phyloP scores from a whole-genome alignment of 768 basidiomycete genomes.

The Tephrocybe sp. region DNA sequence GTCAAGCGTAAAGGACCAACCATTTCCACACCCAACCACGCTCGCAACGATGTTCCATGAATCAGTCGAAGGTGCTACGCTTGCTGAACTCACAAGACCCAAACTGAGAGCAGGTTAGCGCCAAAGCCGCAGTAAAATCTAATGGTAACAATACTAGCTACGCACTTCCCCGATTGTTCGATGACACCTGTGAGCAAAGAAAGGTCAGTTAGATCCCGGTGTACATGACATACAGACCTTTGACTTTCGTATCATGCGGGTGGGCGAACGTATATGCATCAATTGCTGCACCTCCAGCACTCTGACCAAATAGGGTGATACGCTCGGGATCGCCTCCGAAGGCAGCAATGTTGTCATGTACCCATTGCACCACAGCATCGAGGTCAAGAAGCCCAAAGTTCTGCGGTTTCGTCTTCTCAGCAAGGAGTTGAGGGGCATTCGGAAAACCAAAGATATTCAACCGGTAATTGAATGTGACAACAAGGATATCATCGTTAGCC shows the following conservation, averaged over 20 bases:
- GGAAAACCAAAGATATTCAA: constrained; percentile 40
- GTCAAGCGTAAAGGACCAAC: constrained; percentile 24
- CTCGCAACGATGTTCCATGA: constrained; percentile 32
- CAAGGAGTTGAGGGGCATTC: constrained; percentile 35
- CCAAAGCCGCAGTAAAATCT: not conserved
- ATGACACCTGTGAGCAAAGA: constrained; percentile 26
- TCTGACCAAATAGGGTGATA: constrained; percentile 36
- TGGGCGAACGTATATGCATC: constrained; percentile 36
- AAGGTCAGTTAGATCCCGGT: too few species aligned
- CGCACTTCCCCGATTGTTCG: constrained; percentile 36
- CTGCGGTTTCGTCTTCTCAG: constrained; percentile 22
- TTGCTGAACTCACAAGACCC: constrained; percentile 8
- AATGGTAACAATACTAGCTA: not conserved
- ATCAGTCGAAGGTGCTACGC: constrained; percentile 16
- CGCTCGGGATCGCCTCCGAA: constrained; percentile 44
- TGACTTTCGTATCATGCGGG: constrained; percentile 29
- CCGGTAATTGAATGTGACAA: constrained; percentile 40
- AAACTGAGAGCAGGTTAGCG: constrained; percentile 2
- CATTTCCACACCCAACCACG: constrained; percentile 33
- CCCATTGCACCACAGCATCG: constrained; percentile 46
- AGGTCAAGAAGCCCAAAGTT: constrained; percentile 41
- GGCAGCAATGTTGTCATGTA: constrained; percentile 45
- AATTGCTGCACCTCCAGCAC: constrained; percentile 33
- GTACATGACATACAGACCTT: constrained; percentile 1
- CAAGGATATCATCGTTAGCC: constrained; percentile 34